phyloP scores from a whole-genome alignment of 2,329 filamentous ascomycete genomes.

The Sarocladium kiliense region DNA sequence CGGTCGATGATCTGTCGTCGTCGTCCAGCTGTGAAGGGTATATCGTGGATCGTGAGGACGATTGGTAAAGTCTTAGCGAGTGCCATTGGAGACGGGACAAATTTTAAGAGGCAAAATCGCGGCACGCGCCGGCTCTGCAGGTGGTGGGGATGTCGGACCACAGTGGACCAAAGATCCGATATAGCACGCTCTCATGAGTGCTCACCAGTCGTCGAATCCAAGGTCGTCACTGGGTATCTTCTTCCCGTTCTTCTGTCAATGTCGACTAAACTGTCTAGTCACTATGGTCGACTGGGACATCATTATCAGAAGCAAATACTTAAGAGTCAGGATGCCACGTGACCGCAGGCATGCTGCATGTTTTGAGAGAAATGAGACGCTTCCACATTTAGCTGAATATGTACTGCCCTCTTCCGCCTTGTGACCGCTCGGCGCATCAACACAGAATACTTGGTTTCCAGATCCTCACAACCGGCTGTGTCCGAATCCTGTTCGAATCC shows the following conservation, averaged over 20 bases:
- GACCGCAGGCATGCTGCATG: too few species aligned
- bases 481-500: neutral
- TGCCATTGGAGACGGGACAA: neutral
- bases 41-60: neutral
- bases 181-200: too few species aligned
- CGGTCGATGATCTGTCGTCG: neutral
- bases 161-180: too few species aligned
- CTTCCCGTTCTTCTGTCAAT: too few species aligned
- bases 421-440: neutral
- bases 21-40: neutral
- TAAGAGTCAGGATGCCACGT: too few species aligned
- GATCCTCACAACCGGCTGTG: neutral
- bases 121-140: neutral
- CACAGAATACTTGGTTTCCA: slow-evolving; percentile 5
- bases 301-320: too few species aligned
- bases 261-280: too few species aligned
- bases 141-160: neutral
- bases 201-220: too few species aligned
- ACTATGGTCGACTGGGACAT: too few species aligned
- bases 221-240: too few species aligned
- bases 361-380: slow-evolving; percentile 2
- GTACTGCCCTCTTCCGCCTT: neutral
- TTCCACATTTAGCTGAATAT: slow-evolving; percentile 7
- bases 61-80: neutral
- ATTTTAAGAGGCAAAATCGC: slow-evolving; percentile 1